Evolutionary conservation across 23 red algal genomes (phyloP).

Genomic region (Pyropia yezoensis): DNA sequence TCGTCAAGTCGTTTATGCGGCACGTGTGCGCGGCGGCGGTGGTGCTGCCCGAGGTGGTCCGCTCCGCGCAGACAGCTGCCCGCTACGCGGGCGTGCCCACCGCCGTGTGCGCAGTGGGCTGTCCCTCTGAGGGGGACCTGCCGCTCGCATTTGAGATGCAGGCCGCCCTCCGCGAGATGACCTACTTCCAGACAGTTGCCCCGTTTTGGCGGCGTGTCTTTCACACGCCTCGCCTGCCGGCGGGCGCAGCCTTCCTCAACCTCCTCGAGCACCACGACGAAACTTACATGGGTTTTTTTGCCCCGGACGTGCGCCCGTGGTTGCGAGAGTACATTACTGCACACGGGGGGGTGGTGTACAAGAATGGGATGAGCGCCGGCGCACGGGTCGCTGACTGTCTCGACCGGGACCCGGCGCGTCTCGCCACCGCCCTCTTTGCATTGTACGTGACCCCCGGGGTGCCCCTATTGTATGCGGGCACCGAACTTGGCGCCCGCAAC

Average conservation of each 20-base stretch:
- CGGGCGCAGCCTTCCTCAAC: constrained; percentile 37
- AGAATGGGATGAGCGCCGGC: constrained; percentile 55
- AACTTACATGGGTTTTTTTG: constrained; percentile 55
- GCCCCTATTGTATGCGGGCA: constrained; percentile 64
- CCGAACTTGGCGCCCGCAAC: constrained; percentile 36
- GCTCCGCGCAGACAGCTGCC: constrained; percentile 9
- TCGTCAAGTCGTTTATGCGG: constrained; percentile 82
- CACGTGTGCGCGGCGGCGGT: constrained; percentile 36
- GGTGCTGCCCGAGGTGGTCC: constrained; percentile 76
- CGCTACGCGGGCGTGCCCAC: constrained; percentile 46
- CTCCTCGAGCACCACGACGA: constrained; percentile 86
- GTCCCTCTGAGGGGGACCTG: constrained; percentile 70
- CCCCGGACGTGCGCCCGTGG: constrained; percentile 29
- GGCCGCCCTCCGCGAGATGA: constrained; percentile 64
- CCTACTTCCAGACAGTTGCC: constrained; percentile 62
- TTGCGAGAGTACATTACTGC: constrained; percentile 43
- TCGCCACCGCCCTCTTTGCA: constrained; percentile 62
- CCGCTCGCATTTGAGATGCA: constrained; percentile 76
- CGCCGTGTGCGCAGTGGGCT: constrained; percentile 11
- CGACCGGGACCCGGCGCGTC: constrained; percentile 15
- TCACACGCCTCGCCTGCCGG: constrained; percentile 17
- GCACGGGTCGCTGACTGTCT: constrained; percentile 56
- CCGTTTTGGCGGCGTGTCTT: constrained; percentile 69
- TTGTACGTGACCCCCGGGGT: constrained; percentile 58
- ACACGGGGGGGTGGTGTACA: constrained; percentile 53